These are phyloP conservation scores for Suhomyces vadensis DNA, from an alignment of 805 yeast genomes.

Conservation along the genomic window DNA sequence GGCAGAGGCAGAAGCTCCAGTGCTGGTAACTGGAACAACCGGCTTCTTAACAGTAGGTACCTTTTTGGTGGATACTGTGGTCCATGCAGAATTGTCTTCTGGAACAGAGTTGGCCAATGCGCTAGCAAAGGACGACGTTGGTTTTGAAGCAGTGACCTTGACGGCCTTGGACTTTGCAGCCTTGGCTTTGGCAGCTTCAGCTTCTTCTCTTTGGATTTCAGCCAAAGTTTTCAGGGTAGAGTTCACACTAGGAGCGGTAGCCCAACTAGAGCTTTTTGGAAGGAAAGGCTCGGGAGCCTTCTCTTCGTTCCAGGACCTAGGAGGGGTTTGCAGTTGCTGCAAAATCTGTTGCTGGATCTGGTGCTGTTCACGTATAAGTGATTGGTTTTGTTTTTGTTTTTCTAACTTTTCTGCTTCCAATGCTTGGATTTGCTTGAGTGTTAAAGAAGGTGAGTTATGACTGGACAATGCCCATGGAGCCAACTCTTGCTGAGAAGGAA, in stretches of 20 bases:
- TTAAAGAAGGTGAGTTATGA: constrained; percentile 36
- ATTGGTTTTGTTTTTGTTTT: constrained; percentile 40
- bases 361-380: constrained; percentile 31
- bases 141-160: constrained; percentile 10
- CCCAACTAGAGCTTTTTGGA: constrained; percentile 50
- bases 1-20: constrained; percentile 23
- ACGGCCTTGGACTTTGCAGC: constrained; percentile 18
- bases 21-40: constrained; percentile 15
- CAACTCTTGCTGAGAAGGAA: constrained; percentile 20
- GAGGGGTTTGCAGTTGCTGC: constrained; percentile 16
- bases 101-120: constrained; percentile 31
- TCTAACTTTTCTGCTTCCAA: constrained; percentile 47
- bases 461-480: constrained; percentile 58
- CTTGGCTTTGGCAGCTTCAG: constrained; percentile 38
- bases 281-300: constrained; percentile 30
- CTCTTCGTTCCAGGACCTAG: constrained; percentile 23
- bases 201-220: constrained; percentile 64
- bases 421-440: constrained; percentile 53
- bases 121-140: constrained; percentile 30
- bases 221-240: constrained; percentile 52
- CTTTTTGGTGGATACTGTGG: constrained; percentile 43
- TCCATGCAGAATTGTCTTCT: constrained; percentile 41
- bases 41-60: constrained; percentile 36
- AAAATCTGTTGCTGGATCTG: constrained; percentile 12
- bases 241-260: constrained; percentile 23